Conservation (phyloP, 2,329 filamentous ascomycete genomes). For the Penicillium hesseltinei region DNA sequence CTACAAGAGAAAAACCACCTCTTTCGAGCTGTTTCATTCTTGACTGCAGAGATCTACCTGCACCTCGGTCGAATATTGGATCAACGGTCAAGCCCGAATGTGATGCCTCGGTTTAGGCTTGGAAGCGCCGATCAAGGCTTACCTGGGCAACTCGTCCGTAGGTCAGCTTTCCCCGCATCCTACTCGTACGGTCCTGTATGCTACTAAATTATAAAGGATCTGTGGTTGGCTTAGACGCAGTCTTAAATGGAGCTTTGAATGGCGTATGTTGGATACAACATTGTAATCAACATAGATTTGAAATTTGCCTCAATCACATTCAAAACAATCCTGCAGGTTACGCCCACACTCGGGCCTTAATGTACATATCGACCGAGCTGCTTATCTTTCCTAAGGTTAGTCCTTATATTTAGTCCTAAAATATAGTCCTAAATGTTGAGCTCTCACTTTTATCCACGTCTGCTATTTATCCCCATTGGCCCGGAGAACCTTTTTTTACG, state of each 20-base stretch:
- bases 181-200: not conserved
- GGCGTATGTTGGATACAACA: not conserved
- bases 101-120: constrained; percentile 8
- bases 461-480: constrained; percentile 7
- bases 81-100: not conserved
- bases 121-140: not conserved
- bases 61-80: not conserved
- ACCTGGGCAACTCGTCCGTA: not conserved
- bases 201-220: not conserved
- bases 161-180: not conserved
- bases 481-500: not conserved
- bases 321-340: not conserved
- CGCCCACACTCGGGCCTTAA: not conserved
- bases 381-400: not conserved
- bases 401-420: not conserved
- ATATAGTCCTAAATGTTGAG: not conserved
- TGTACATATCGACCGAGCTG: not conserved
- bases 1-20: not conserved
- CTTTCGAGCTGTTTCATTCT: not conserved
- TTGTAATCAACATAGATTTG: not conserved
- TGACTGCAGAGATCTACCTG: not conserved
- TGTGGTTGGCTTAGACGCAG: not conserved
- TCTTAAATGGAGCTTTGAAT: not conserved
- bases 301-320: not conserved
- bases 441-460: not conserved